These are phyloP conservation scores for Plasmodium blacklocki DNA, from an alignment of 169 alveolate species.

Conservation along the genomic window DNA sequence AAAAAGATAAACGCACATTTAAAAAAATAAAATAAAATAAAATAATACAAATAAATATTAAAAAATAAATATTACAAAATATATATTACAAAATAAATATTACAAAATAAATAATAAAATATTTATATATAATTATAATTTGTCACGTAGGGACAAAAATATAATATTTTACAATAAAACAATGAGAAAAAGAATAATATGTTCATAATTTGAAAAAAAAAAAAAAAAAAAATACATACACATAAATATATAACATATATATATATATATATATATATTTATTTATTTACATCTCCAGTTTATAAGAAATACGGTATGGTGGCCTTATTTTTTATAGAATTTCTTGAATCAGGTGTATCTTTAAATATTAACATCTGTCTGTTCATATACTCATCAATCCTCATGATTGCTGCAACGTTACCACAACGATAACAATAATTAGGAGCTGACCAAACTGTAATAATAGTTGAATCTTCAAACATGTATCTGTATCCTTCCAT, in stretches of 20 bases:
- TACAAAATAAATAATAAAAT: not conserved
- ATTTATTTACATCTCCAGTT: not conserved
- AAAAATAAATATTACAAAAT: not conserved
- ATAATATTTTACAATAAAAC: not conserved
- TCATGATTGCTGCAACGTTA: conserved; percentile 98
- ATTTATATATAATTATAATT: not conserved
- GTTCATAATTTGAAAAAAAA: not conserved
- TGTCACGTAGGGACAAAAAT: not conserved
- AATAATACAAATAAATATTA: not conserved
- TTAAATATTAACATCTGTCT: conserved; percentile 69
- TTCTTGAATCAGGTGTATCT: conserved; percentile 68
- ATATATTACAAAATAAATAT: not conserved
- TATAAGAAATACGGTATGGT: conserved; percentile 69
- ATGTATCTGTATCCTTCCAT: conserved; percentile 99
- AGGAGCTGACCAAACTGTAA: conserved; percentile 99
- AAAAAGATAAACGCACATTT: conserved; percentile 1
- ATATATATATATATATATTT: not conserved
- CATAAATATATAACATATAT: not conserved
- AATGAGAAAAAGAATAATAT: too few relatives aligned
- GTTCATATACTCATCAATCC: conserved; percentile 94
- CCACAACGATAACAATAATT: conserved; percentile 99
- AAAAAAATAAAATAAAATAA: not conserved
- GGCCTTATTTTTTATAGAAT: conserved; percentile 69
- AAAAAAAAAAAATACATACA: not conserved
- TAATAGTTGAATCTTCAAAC: conserved; percentile 94